phyloP scores from a whole-genome alignment of 345 rosid genomes.

The Eucalyptus coolabah region DNA sequence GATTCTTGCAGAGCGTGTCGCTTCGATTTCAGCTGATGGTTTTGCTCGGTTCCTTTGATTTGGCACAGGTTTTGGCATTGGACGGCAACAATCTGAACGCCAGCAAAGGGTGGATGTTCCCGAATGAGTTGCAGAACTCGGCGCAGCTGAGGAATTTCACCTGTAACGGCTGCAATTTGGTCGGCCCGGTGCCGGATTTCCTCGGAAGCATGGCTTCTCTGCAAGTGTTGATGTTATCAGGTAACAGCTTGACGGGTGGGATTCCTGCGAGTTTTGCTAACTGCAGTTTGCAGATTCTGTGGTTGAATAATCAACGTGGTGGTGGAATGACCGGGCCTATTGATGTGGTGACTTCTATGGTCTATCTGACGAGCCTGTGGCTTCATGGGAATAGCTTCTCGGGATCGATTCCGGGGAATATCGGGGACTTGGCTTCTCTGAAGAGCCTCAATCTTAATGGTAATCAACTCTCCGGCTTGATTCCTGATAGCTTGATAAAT shows the following conservation, averaged over 20 bases:
- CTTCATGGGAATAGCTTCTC: conserved; percentile 72
- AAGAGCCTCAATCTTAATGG: conserved; percentile 50
- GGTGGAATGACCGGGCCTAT: conserved; percentile 45
- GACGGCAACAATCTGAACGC: conserved; percentile 48
- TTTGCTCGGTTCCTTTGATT: not conserved
- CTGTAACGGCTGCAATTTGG: conserved; percentile 57
- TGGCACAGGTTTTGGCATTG: conserved; percentile 27
- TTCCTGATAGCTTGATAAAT: conserved; percentile 40
- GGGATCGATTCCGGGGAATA: conserved; percentile 48
- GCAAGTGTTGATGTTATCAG: conserved; percentile 34
- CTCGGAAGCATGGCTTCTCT: conserved; percentile 44
- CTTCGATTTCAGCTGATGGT: not conserved
- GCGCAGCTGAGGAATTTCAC: conserved; percentile 46
- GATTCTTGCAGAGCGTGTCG: not conserved
- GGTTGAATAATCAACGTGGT: conserved; percentile 47
- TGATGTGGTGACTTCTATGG: conserved; percentile 45
- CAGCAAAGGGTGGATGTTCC: conserved; percentile 52
- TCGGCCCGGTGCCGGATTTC: conserved; percentile 55
- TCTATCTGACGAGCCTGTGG: conserved; percentile 42
- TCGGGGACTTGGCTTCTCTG: conserved; percentile 35
- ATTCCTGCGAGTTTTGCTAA: conserved; percentile 35
- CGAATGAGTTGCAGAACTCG: conserved; percentile 30
- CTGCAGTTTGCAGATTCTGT: conserved; percentile 33
- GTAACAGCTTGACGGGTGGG: conserved; percentile 39
- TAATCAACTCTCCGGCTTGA: conserved; percentile 44